These are phyloP conservation scores for Penicillium canescens DNA, from an alignment of 495 filamentous ascomycete genomes.

Conservation along the genomic window DNA sequence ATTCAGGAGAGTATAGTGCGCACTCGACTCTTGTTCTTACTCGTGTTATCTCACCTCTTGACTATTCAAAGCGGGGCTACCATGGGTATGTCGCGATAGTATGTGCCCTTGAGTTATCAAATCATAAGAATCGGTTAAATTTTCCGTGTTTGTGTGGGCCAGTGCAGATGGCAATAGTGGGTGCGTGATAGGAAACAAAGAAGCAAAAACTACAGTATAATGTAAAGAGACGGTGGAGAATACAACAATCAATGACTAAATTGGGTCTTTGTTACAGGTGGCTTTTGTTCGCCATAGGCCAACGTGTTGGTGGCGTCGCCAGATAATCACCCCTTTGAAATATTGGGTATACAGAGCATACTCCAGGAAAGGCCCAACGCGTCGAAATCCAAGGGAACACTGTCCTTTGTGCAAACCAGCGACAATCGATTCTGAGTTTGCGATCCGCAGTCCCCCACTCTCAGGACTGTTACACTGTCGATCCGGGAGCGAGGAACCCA, in stretches of 20 bases:
- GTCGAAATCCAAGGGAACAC: background rate
- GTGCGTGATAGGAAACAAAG: background rate
- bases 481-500: slow-evolving; percentile 22
- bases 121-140: background rate
- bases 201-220: background rate
- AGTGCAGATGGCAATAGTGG: slow-evolving; percentile 11
- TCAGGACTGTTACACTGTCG: slow-evolving; percentile 14
- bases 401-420: background rate
- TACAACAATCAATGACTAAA: background rate
- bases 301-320: background rate
- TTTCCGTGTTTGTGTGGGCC: slow-evolving; percentile 5
- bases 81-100: background rate
- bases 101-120: background rate
- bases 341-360: background rate
- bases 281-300: background rate
- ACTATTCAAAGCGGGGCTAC: background rate
- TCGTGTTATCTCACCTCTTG: background rate
- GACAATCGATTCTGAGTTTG: background rate
- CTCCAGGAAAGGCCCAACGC: background rate
- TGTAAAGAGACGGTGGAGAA: slow-evolving; percentile 8
- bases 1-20: background rate
- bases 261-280: slow-evolving; percentile 4
- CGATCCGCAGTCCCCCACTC: slow-evolving; percentile 9
- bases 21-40: background rate
- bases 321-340: background rate